phyloP scores from a whole-genome alignment of 345 rosid genomes.

The Linum usitatissimum region DNA sequence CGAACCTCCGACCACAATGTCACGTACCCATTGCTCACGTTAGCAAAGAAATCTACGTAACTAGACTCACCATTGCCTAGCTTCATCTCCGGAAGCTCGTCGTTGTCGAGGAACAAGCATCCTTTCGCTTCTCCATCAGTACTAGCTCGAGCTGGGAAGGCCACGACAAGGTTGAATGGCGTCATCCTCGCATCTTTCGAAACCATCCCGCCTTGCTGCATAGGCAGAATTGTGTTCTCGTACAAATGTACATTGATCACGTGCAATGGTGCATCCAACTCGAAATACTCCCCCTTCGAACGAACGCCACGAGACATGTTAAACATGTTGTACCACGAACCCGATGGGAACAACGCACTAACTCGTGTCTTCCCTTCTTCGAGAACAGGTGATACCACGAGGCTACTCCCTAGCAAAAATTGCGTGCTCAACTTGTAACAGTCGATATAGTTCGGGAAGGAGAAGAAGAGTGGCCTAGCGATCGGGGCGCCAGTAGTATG shows the following conservation, averaged over 20 bases:
- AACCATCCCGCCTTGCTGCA: conserved; percentile 86
- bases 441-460: conserved; percentile 57
- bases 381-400: conserved; percentile 90
- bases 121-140: conserved; percentile 59
- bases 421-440: conserved; percentile 80
- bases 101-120: conserved; percentile 58
- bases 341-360: conserved; percentile 74
- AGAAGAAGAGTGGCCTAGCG: conserved; percentile 95
- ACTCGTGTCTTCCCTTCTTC: conserved; percentile 60
- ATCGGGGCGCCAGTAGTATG: conserved; percentile 73
- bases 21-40: conserved; percentile 42
- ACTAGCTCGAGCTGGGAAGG: conserved; percentile 65
- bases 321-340: conserved; percentile 81
- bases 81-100: conserved; percentile 85
- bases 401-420: conserved; percentile 77
- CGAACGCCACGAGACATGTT: conserved; percentile 47
- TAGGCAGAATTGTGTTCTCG: conserved; percentile 69
- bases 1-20: conserved; percentile 76
- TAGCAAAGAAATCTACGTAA: conserved; percentile 50
- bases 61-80: conserved; percentile 62
- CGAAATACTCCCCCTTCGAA: conserved; percentile 41
- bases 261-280: conserved; percentile 66
- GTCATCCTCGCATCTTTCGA: conserved; percentile 77
- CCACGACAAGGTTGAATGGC: conserved; percentile 58
- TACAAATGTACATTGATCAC: conserved; percentile 76